Evolutionary conservation across 2,329 filamentous ascomycete species (phyloP), one percentile per base, ranked within the genome.

Genomic region (Orbilia ellipsospora): DNA sequence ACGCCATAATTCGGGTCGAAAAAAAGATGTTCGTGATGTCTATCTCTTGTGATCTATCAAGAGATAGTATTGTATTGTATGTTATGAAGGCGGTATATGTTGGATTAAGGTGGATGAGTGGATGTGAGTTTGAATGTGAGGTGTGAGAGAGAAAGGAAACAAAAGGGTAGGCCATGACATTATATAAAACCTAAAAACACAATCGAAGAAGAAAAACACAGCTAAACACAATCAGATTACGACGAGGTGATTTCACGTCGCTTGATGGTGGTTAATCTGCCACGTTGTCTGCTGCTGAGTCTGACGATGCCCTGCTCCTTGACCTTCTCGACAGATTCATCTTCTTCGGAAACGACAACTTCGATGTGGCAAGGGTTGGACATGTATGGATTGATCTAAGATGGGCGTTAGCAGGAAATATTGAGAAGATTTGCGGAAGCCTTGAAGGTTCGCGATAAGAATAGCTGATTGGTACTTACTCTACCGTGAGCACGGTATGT

Each of bases 281-380:
- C 95, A 84, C 94, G 93, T 90, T 99, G 95, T 88, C 94, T 92
- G 83, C 92, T 92, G 88, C 85, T 92, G 83, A 99, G 88, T 85
- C 90, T 92, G 80, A 84, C 82, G 20, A 78, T 54, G 15, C 64
- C 64, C 60, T 78, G 74, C 78, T 85, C 83, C 81, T 90, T 88
- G 78, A 90, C 90, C 91, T 99, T 99, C 87, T 94, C 89, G 82
- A 99, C 93, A 81, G 91, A 89, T 89, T 99, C 96, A 83, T 96
- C 92, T 82, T 88, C 93, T 90, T 99, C 96, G 83, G 94, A 97
- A 82, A 99, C 90, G 90, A 99, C 99, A 83, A 99, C 88, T 89
- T 99, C 96, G 86, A 99, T 97, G 91, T 99, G 95, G 92, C 94
- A 99, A 81, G 95, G 95, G 90, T 96, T 96, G 81, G 94, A 97